Conservation (phyloP, 2,329 filamentous ascomycete genomes). For the Aspergillus amoenus region DNA sequence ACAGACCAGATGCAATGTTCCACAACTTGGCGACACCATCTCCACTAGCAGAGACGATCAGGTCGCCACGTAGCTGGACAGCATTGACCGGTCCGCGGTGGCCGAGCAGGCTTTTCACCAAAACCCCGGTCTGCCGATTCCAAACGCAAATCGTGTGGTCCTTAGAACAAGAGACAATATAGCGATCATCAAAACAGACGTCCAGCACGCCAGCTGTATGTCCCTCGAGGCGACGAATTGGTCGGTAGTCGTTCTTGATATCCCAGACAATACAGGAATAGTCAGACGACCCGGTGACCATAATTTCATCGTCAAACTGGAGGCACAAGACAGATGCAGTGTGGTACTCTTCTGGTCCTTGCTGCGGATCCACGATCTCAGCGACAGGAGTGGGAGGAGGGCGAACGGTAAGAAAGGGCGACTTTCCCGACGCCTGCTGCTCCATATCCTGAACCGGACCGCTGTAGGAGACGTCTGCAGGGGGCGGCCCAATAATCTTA, state of each 20-base stretch:
- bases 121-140: conserved; percentile 75
- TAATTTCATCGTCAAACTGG: conserved; percentile 88
- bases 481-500: conserved; percentile 78
- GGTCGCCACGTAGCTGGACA: conserved; percentile 89
- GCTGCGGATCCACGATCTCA: conserved; percentile 47
- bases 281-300: conserved; percentile 94
- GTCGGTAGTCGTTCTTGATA: conserved; percentile 73
- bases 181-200: conserved; percentile 84
- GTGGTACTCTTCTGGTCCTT: conserved; percentile 62
- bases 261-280: conserved; percentile 89
- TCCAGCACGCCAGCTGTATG: conserved; percentile 90
- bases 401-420: conserved; percentile 50
- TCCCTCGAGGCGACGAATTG: conserved; percentile 72
- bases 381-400: conserved; percentile 53
- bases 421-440: conserved; percentile 38
- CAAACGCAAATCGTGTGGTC: conserved; percentile 92
- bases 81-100: conserved; percentile 94
- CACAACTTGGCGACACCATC: conserved; percentile 93
- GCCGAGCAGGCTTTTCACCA: conserved; percentile 77
- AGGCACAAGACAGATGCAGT: conserved; percentile 91
- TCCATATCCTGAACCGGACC: conserved; percentile 50
- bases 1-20: conserved; percentile 86
- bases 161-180: conserved; percentile 97
- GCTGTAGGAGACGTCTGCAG: conserved; percentile 44
- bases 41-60: conserved; percentile 88